Conservation (phyloP, 129 eudicot genomes). For the Lonicera japonica region DNA sequence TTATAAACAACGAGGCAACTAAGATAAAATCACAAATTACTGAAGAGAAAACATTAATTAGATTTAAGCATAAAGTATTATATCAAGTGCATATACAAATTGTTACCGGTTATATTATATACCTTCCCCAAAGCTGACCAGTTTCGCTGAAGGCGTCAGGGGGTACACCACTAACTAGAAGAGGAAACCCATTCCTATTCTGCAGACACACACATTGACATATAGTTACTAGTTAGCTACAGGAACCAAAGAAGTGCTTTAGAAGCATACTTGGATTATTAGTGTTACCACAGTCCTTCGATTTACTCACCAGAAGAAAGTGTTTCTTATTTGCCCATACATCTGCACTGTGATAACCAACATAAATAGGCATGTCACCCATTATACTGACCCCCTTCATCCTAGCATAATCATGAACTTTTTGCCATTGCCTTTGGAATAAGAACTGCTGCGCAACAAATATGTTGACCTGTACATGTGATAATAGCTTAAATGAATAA, state of each 20-base stretch:
- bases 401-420: slow-evolving; percentile 63
- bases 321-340: slow-evolving; percentile 96
- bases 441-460: slow-evolving; percentile 86
- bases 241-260: neutral
- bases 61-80: neutral
- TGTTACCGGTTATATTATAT: slow-evolving; percentile 5
- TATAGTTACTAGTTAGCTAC: slow-evolving; percentile 5
- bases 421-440: slow-evolving; percentile 94
- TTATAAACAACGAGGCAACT: neutral
- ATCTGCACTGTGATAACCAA: slow-evolving; percentile 97
- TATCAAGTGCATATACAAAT: neutral
- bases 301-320: slow-evolving; percentile 68
- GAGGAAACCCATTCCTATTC: slow-evolving; percentile 77
- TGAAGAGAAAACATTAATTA: neutral
- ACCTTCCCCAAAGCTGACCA: slow-evolving; percentile 99
- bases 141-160: slow-evolving; percentile 99
- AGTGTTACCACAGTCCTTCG: neutral
- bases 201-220: slow-evolving; percentile 28
- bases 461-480: slow-evolving; percentile 57
- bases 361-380: slow-evolving; percentile 99
- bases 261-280: neutral
- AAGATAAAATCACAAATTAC: neutral
- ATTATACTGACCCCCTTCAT: slow-evolving; percentile 75
- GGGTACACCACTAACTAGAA: slow-evolving; percentile 91
- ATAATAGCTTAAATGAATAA: slow-evolving; percentile 12